Conservation (phyloP, 805 yeast species). For the Monosporozyma unispora region DNA sequence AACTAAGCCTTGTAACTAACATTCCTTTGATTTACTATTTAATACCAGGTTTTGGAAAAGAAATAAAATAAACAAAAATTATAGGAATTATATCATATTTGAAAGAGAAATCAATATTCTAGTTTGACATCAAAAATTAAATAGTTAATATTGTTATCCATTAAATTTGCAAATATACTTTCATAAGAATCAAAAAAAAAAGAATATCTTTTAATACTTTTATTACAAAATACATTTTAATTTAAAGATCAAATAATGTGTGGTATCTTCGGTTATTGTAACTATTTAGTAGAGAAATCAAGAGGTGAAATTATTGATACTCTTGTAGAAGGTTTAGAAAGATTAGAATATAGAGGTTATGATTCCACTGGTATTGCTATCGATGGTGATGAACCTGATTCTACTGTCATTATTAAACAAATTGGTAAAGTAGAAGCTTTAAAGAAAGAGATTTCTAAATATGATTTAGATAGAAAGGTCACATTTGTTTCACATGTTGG, state of each 20-base stretch:
- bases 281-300: slow-evolving; percentile 83
- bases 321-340: slow-evolving; percentile 74
- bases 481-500: slow-evolving; percentile 82
- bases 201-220: too few relatives aligned
- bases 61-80: too few relatives aligned
- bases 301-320: slow-evolving; percentile 90
- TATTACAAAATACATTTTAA: background rate
- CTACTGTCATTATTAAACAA: slow-evolving; percentile 67
- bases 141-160: background rate
- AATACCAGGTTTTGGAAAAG: background rate
- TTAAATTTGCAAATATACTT: background rate
- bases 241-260: slow-evolving; percentile 34
- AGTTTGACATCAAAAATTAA: background rate
- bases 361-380: slow-evolving; percentile 96
- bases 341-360: slow-evolving; percentile 95
- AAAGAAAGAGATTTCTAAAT: slow-evolving; percentile 49
- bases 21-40: background rate
- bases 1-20: background rate
- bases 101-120: background rate
- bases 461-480: slow-evolving; percentile 48
- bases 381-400: slow-evolving; percentile 74
- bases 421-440: slow-evolving; percentile 87
- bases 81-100: background rate
- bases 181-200: too few relatives aligned
- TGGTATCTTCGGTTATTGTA: slow-evolving; percentile 97